Conservation (phyloP, 345 rosid genomes). For the Brassica nigra region DNA sequence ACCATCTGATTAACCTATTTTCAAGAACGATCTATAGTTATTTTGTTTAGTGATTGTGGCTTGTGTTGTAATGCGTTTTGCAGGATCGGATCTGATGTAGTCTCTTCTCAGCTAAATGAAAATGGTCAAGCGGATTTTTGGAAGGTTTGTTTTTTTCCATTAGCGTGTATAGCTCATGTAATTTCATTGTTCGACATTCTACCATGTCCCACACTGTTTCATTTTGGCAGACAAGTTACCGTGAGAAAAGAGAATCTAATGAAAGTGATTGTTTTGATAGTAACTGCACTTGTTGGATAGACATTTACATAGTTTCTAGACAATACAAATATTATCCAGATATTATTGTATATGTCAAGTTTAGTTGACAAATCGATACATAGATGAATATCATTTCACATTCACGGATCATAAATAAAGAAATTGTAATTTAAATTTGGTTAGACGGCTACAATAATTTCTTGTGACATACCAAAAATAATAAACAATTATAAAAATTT, state of each 20-base stretch:
- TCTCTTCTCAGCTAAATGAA: slow-evolving; percentile 45
- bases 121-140: slow-evolving; percentile 45
- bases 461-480: no score
- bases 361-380: not conserved
- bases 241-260: slow-evolving; percentile 44
- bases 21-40: no score
- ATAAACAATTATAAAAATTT: no score
- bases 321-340: not conserved
- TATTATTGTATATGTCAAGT: not conserved
- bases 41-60: no score
- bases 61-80: slow-evolving; percentile 12
- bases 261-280: slow-evolving; percentile 32
- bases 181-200: slow-evolving; percentile 12
- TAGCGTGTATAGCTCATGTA: not conserved
- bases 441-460: no score
- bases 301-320: not conserved
- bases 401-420: no score
- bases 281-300: not conserved
- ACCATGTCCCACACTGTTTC: slow-evolving; percentile 9
- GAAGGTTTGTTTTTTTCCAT: slow-evolving; percentile 41
- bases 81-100: slow-evolving; percentile 64
- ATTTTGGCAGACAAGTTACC: slow-evolving; percentile 45
- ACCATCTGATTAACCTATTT: not conserved
- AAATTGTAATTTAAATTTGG: no score
- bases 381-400: no score